Evolutionary conservation across 305 asterid genomes (phyloP).

Genomic region (Fraxinus sp.): DNA sequence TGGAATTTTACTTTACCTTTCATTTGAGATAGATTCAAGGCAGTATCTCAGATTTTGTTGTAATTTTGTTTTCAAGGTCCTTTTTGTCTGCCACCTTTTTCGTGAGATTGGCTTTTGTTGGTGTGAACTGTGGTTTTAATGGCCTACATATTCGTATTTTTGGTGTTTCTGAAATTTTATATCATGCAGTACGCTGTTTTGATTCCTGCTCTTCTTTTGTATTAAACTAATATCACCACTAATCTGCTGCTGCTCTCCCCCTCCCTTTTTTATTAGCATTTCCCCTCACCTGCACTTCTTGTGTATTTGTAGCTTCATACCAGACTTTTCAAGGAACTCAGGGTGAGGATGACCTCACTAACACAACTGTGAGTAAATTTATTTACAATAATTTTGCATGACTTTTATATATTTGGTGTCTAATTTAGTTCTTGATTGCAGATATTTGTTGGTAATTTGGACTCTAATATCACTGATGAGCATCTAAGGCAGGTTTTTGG

Average conservation of each 20-base stretch:
- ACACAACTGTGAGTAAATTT: conserved; percentile 75
- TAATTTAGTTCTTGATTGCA: conserved; percentile 30
- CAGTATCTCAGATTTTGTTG: not conserved
- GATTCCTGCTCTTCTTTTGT: not conserved
- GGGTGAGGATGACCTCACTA: conserved; percentile 81
- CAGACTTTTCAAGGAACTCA: conserved; percentile 67
- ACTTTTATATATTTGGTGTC: not conserved
- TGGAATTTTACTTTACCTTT: conserved; percentile 9
- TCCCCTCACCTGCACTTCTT: conserved; percentile 19
- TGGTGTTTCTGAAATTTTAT: not conserved
- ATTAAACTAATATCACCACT: not conserved
- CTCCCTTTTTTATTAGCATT: not conserved
- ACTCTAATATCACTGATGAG: conserved; percentile 70
- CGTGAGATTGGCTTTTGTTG: not conserved
- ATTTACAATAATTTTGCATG: conserved; percentile 8
- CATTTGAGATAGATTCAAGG: not conserved
- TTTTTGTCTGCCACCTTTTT: not conserved
- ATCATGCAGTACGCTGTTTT: not conserved
- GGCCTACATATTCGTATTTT: not conserved
- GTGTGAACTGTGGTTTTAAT: not conserved
- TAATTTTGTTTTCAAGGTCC: not conserved
- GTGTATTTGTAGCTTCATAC: conserved; percentile 62
- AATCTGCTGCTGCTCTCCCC: not conserved
- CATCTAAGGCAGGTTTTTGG: conserved; percentile 77
- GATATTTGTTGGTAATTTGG: conserved; percentile 94